Evolutionary conservation across 148 eudicot species (phyloP).

Genomic region (Rhododendron molle): DNA sequence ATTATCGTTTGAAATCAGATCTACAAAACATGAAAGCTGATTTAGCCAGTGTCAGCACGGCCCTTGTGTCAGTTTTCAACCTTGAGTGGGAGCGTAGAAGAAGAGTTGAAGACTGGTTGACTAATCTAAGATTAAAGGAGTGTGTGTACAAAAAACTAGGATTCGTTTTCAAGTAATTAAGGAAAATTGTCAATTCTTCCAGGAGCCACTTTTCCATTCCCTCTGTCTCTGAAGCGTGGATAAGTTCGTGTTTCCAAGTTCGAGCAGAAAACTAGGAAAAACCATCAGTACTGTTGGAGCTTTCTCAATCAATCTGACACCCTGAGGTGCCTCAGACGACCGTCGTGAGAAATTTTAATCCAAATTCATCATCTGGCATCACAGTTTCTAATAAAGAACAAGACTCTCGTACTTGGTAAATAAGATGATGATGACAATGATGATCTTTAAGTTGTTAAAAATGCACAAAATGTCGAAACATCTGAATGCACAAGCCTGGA

Average conservation of each 20-base stretch:
- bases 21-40: not conserved
- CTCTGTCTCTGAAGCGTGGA: not conserved
- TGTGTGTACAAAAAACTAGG: not conserved
- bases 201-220: not conserved
- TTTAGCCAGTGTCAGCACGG: not conserved
- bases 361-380: constrained; percentile 10
- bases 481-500: constrained; percentile 20
- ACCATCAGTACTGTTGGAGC: not conserved
- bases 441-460: not conserved
- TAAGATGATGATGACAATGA: too few species aligned
- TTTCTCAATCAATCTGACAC: not conserved
- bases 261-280: too few species aligned
- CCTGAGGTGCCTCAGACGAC: constrained; percentile 8
- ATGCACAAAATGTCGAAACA: constrained; percentile 12
- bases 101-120: not conserved
- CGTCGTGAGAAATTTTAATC: constrained; percentile 6
- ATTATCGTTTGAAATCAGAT: not conserved
- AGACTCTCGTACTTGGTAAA: not conserved
- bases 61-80: not conserved
- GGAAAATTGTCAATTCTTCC: not conserved
- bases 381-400: not conserved
- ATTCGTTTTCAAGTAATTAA: not conserved
- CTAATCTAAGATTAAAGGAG: not conserved
- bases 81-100: not conserved
- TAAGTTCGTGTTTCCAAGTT: not conserved